Evolutionary conservation across 1,139 yeast species (phyloP).

Genomic region (Saccharomyces hybrid): DNA sequence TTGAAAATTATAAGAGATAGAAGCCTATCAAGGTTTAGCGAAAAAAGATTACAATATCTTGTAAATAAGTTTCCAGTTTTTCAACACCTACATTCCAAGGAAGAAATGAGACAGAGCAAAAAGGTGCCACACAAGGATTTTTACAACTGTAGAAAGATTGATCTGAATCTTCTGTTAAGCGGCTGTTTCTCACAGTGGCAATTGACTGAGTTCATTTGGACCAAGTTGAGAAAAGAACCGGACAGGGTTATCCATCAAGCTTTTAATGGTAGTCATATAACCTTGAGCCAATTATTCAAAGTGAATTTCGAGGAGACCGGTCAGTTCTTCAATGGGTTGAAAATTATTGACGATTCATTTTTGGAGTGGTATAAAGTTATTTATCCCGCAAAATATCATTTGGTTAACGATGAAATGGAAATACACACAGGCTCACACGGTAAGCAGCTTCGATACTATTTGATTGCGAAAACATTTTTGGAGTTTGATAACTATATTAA

Average conservation of each 20-base stretch:
- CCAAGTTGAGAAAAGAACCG: conserved; percentile 4
- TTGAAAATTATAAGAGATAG: background rate
- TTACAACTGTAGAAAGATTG: conserved; percentile 6
- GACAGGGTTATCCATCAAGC: conserved; percentile 1
- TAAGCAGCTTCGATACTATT: conserved; percentile 8
- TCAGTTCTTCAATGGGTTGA: background rate
- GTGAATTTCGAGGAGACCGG: background rate
- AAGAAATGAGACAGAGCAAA: conserved; percentile 2
- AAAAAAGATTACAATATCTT: conserved; percentile 5
- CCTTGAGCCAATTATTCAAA: conserved; percentile 1
- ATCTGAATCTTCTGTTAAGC: conserved; percentile 4
- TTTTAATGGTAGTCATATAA: background rate
- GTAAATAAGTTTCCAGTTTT: conserved; percentile 4
- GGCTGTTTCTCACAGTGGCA: conserved; percentile 7
- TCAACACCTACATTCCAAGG: conserved; percentile 2
- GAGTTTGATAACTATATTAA: conserved; percentile 25
- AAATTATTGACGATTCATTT: conserved; percentile 11
- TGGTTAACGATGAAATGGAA: conserved; percentile 7
- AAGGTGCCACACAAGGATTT: conserved; percentile 8
- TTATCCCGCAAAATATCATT: conserved; percentile 14
- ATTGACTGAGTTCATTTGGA: conserved; percentile 2
- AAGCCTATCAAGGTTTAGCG: background rate
- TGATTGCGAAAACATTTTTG: conserved; percentile 15
- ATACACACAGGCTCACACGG: conserved; percentile 3
- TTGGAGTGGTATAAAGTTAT: conserved; percentile 19